Evolutionary conservation across 129 eudicot species (phyloP).

Genomic region (Pseudognaphalium luteoalbum): DNA sequence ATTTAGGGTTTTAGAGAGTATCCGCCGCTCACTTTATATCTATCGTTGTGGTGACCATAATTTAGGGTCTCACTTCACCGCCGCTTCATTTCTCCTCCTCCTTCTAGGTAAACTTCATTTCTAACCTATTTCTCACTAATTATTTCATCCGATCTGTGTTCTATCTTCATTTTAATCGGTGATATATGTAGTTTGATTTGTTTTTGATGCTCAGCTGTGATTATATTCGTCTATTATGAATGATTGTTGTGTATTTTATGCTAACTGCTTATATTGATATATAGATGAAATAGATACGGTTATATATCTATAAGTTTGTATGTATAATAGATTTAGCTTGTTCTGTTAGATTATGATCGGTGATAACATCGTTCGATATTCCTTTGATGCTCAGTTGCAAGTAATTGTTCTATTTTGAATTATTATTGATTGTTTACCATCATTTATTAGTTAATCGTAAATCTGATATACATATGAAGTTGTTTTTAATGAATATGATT

Average conservation of each 20-base stretch:
- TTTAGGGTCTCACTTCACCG: neutral
- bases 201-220: neutral
- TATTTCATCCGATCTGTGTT: neutral
- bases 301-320: neutral
- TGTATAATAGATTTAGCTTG: slow-evolving; percentile 1
- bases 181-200: slow-evolving; percentile 5
- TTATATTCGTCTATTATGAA: neutral
- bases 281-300: neutral
- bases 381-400: neutral
- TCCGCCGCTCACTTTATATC: slow-evolving; percentile 10
- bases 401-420: neutral
- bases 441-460: neutral
- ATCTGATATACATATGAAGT: no score
- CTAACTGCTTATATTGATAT: neutral
- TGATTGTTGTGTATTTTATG: slow-evolving; percentile 5
- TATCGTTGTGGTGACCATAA: neutral
- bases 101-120: neutral
- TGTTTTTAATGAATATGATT: no score
- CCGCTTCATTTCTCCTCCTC: neutral
- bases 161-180: neutral
- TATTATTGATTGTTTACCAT: neutral
- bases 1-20: neutral
- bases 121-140: neutral
- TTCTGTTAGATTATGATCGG: neutral
- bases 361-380: neutral